Evolutionary conservation across 129 eudicot genomes (phyloP).

Genomic region (Lonicera japonica): DNA sequence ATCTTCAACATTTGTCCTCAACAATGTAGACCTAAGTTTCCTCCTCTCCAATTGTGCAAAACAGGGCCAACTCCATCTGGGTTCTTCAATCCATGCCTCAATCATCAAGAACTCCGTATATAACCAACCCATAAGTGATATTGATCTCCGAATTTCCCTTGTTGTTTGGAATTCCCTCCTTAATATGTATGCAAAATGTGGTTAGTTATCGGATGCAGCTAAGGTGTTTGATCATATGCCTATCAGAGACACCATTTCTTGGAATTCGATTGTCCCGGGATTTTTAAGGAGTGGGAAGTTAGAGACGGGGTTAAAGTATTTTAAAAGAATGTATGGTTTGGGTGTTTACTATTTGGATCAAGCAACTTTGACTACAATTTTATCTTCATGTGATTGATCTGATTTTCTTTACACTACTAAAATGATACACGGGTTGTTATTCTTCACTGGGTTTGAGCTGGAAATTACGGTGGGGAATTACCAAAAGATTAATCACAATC

Average conservation of each 20-base stretch:
- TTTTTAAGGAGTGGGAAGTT: constrained; percentile 37
- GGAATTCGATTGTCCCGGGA: constrained; percentile 68
- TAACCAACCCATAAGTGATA: not conserved
- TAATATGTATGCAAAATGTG: constrained; percentile 48
- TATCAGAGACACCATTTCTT: constrained; percentile 57
- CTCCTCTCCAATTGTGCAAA: constrained; percentile 57
- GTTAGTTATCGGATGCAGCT: constrained; percentile 37
- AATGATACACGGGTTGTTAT: constrained; percentile 61
- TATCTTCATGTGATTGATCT: constrained; percentile 46
- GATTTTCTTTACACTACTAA: constrained; percentile 29
- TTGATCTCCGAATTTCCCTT: not conserved
- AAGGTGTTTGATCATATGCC: constrained; percentile 78
- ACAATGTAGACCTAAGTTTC: constrained; percentile 35
- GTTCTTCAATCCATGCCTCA: constrained; percentile 74
- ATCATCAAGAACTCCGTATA: constrained; percentile 45
- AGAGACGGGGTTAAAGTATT: constrained; percentile 45
- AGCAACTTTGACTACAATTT: constrained; percentile 64
- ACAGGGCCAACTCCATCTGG: constrained; percentile 47
- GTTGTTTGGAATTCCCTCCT: constrained; percentile 63
- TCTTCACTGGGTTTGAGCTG: constrained; percentile 44
- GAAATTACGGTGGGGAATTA: constrained; percentile 61
- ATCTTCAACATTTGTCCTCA: constrained; percentile 16
- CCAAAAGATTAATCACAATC: too few relatives aligned
- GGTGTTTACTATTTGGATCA: constrained; percentile 45
- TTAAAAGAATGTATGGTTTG: constrained; percentile 33